Evolutionary conservation across 2,329 filamentous ascomycete genomes (phyloP).

Genomic region (Aschersonia sp.): DNA sequence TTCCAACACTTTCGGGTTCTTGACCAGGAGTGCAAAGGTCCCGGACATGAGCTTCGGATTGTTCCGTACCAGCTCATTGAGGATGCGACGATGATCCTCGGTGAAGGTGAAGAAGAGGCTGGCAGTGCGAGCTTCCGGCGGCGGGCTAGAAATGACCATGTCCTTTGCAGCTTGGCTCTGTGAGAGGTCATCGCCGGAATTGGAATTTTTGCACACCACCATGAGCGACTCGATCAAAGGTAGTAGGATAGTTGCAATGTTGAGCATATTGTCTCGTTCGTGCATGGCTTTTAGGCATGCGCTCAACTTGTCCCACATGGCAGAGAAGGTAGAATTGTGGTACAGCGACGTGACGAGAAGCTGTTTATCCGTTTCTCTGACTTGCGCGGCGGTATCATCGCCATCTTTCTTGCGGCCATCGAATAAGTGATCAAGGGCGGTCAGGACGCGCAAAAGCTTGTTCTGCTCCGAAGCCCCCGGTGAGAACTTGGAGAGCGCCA

Average conservation of each 20-base stretch:
- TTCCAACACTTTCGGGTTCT: slow-evolving; percentile 96
- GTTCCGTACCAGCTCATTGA: slow-evolving; percentile 93
- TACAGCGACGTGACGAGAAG: slow-evolving; percentile 81
- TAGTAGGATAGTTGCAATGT: slow-evolving; percentile 87
- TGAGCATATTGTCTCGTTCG: slow-evolving; percentile 87
- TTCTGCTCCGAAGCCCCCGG: slow-evolving; percentile 93
- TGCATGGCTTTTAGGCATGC: slow-evolving; percentile 78
- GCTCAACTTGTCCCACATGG: slow-evolving; percentile 85
- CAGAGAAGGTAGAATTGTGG: slow-evolving; percentile 77
- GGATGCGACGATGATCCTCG: slow-evolving; percentile 90
- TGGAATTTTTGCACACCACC: slow-evolving; percentile 98
- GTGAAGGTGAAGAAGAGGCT: slow-evolving; percentile 94
- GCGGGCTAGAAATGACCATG: slow-evolving; percentile 57
- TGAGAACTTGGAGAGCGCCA: slow-evolving; percentile 90
- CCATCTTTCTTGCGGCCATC: slow-evolving; percentile 59
- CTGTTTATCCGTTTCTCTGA: slow-evolving; percentile 51
- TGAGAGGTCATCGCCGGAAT: slow-evolving; percentile 52
- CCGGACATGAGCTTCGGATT: slow-evolving; percentile 98
- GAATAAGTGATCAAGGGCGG: slow-evolving; percentile 90
- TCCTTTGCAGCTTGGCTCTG: slow-evolving; percentile 44
- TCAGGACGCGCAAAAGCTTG: slow-evolving; percentile 82
- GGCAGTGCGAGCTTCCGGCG: slow-evolving; percentile 69
- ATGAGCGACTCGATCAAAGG: slow-evolving; percentile 93
- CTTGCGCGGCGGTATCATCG: slow-evolving; percentile 32
- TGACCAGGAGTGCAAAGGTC: slow-evolving; percentile 88